Conservation (phyloP, 805 yeast genomes). For the Yarrowia divulgata region DNA sequence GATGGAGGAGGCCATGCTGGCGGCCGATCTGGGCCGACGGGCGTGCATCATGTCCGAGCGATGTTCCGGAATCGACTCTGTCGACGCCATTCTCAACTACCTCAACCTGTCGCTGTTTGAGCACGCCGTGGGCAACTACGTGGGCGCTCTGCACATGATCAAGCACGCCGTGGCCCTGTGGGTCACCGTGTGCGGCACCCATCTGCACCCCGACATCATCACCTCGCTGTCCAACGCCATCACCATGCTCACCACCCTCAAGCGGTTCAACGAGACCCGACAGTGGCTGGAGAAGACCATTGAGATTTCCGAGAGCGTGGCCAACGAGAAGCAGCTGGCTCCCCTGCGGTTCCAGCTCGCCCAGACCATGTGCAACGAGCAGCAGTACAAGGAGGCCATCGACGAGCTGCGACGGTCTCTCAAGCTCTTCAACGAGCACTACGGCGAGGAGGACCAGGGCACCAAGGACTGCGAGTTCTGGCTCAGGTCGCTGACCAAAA, state of each 20-base stretch:
- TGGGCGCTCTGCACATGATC: constrained; percentile 68
- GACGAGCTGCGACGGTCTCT: constrained; percentile 64
- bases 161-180: constrained; percentile 66
- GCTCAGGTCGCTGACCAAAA: constrained; percentile 62
- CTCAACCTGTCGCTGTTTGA: constrained; percentile 80
- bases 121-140: constrained; percentile 61
- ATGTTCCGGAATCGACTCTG: constrained; percentile 78
- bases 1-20: constrained; percentile 61
- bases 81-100: constrained; percentile 73
- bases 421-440: constrained; percentile 60
- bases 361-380: constrained; percentile 61
- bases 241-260: constrained; percentile 62
- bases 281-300: constrained; percentile 61
- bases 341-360: constrained; percentile 73
- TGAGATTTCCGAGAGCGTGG: constrained; percentile 62
- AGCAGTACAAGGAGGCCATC: constrained; percentile 63
- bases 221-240: constrained; percentile 70
- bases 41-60: constrained; percentile 81
- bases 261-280: constrained; percentile 58
- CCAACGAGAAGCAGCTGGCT: constrained; percentile 66
- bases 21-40: constrained; percentile 69
- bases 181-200: constrained; percentile 62
- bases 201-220: constrained; percentile 70
- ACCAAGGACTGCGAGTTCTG: constrained; percentile 74
- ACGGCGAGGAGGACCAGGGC: constrained; percentile 72